Percentiles rank a stretch among this genome's conserved stretches.
phyloP scores from a whole-genome alignment of 495 filamentous ascomycete genomes.

The Chaetomium fimeti region DNA sequence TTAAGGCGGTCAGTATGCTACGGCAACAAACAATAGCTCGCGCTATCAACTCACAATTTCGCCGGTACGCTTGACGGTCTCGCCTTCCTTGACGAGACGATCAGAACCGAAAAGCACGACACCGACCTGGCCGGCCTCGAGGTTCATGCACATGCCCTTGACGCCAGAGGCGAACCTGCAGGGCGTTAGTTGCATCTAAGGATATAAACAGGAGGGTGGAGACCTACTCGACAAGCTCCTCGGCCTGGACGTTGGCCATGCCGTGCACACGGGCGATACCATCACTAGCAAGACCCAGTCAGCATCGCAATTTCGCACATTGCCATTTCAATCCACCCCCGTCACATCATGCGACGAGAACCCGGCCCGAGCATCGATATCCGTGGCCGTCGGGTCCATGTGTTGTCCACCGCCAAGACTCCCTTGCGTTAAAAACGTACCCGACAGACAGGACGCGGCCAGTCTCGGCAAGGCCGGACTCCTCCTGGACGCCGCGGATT shows the following conservation, averaged over 20 bases:
- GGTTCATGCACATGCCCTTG: conserved; percentile 99
- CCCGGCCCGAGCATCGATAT: background rate
- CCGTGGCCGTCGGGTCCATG: conserved; percentile 16
- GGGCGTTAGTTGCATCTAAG: conserved; percentile 26
- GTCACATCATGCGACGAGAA: background rate
- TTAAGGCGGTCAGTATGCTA: conserved; percentile 36
- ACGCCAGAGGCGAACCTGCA: conserved; percentile 96
- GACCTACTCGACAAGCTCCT: conserved; percentile 99
- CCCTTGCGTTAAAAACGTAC: conserved; percentile 59
- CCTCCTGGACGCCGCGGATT: conserved; percentile 96
- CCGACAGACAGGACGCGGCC: conserved; percentile 98
- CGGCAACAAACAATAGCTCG: background rate
- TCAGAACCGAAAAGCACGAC: conserved; percentile 99
- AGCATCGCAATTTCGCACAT: conserved; percentile 33
- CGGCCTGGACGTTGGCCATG: conserved; percentile 99
- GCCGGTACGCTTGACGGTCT: conserved; percentile 99
- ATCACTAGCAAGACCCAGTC: conserved; percentile 65
- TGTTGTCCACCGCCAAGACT: conserved; percentile 27
- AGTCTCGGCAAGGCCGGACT: conserved; percentile 94
- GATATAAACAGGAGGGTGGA: background rate
- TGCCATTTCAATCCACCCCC: background rate
- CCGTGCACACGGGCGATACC: conserved; percentile 99
- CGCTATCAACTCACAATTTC: conserved; percentile 75
- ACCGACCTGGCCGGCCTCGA: conserved; percentile 99
- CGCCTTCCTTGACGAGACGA: conserved; percentile 98